Evolutionary conservation across 2,329 filamentous ascomycete genomes (phyloP).

Genomic region (Periconia digitata): DNA sequence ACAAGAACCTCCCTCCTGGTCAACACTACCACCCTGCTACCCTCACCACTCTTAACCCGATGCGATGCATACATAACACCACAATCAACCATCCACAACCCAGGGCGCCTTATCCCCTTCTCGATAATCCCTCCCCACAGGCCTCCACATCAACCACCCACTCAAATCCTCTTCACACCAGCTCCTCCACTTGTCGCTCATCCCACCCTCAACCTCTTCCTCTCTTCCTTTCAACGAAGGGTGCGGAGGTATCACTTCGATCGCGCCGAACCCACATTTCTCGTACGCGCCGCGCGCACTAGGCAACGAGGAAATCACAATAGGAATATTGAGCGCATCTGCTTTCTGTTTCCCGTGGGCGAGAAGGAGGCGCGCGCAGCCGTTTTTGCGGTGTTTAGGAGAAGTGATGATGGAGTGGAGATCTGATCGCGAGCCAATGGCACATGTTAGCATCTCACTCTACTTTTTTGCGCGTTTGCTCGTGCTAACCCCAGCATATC

Average conservation of each 20-base stretch:
- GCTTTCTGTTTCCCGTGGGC: constrained; percentile 42
- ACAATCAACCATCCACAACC: not conserved
- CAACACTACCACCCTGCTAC: no score
- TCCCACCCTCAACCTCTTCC: not conserved
- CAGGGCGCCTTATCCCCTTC: not conserved
- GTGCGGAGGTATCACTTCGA: constrained; percentile 22
- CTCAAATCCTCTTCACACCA: constrained; percentile 20
- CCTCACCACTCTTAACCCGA: no score
- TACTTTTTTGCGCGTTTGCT: no score
- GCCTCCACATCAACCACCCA: constrained; percentile 1
- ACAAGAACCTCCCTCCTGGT: no score
- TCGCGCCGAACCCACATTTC: constrained; percentile 19
- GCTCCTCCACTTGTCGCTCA: constrained; percentile 23
- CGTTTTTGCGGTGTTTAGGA: constrained; percentile 35
- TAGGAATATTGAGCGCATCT: constrained; percentile 33
- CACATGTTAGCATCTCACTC: no score
- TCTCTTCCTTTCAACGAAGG: constrained; percentile 14
- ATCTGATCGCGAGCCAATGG: constrained; percentile 14
- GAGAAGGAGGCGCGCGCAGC: constrained; percentile 39
- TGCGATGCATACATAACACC: not conserved
- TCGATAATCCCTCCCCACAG: not conserved
- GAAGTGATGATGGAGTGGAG: constrained; percentile 17
- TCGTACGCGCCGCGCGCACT: constrained; percentile 23
- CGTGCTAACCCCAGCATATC: not conserved
- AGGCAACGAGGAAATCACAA: constrained; percentile 17